These are phyloP conservation scores for Daldinia sp. DNA, from an alignment of 2,329 filamentous ascomycete genomes.

Conservation along the genomic window DNA sequence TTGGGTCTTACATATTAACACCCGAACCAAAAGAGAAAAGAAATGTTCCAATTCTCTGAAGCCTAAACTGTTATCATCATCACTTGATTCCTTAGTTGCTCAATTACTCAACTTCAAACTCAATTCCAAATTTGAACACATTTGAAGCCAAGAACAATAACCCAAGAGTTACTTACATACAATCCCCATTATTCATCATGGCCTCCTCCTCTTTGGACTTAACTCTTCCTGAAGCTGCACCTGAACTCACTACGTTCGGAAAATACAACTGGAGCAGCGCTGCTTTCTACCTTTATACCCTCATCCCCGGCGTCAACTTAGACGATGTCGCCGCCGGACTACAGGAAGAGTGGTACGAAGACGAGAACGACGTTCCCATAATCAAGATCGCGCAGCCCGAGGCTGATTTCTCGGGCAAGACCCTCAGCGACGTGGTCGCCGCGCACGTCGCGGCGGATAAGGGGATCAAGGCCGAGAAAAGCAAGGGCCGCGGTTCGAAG, in stretches of 20 bases:
- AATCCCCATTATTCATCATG: not conserved
- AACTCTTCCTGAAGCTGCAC: not conserved
- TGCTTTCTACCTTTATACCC: conserved; percentile 2
- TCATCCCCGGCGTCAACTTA: conserved; percentile 1
- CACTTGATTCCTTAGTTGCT: not conserved
- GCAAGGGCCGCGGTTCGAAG: not conserved
- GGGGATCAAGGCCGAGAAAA: not conserved
- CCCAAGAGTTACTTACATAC: not conserved
- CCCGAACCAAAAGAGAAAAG: too few relatives aligned
- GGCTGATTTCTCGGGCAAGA: conserved; percentile 20
- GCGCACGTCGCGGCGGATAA: conserved; percentile 26
- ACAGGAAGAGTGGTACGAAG: conserved; percentile 4
- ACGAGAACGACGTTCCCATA: conserved; percentile 37
- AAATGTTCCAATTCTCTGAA: too few relatives aligned
- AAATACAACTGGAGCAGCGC: not conserved
- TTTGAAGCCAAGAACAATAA: not conserved
- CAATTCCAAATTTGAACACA: not conserved
- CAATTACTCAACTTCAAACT: not conserved
- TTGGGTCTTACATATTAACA: not conserved
- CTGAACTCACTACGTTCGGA: not conserved
- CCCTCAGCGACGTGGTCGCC: conserved; percentile 16
- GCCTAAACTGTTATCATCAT: too few relatives aligned
- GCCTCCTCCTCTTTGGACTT: not conserved
- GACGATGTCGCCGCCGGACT: not conserved
- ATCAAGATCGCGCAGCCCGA: conserved; percentile 31